Evolutionary conservation across 2,329 filamentous ascomycete species (phyloP), one percentile per base, ranked within the genome.

Genomic region (Emergomyces orientalis): DNA sequence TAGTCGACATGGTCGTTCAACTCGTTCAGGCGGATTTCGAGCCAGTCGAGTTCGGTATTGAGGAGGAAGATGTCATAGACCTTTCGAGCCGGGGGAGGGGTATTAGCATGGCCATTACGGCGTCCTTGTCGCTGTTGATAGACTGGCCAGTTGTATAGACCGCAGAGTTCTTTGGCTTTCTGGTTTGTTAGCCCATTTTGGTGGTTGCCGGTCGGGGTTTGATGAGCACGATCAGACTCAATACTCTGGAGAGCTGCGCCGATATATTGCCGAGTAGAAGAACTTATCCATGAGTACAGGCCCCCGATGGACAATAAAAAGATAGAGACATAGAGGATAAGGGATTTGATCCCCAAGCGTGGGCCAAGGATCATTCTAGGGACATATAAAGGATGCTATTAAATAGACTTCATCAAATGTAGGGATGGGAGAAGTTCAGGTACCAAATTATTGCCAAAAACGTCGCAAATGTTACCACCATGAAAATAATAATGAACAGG

Each of bases 11-110:
- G 74, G 47, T 81, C 72, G 63, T 82, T 81, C 19, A 86, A 79
- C 2, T 82, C 82, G 68, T 84, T 79, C 2, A 88, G 76, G 13
- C 84, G 82, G 57, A 88, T 82, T 71, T 88, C 85, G 51, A 88
- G 78, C 79, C 84, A 86, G 73, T 88, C 85, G 14, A 88, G 77
- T 73, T 88, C 86, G 2, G 78, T 81, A 67, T 85, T 86, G 67
- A 87, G 73, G 77, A 87, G 81, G 68, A 86, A 78, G 1, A 88
- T 76, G 69, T 88, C 86, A 71, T 84, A 86, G 39, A 86, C 75
- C 69, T 83, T 84, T 59, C 83, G 78, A 34, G 22, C 17, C n/a
- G 43, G 30, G 30, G 13, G 34, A 17, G 13, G 22, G 55, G 19
- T 34, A 27, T 54, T 54, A 9, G 17, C 19, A 14, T 49, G 5